Evolutionary conservation across 108 stramenopile species (phyloP).

Genomic region (Parmales sp.): DNA sequence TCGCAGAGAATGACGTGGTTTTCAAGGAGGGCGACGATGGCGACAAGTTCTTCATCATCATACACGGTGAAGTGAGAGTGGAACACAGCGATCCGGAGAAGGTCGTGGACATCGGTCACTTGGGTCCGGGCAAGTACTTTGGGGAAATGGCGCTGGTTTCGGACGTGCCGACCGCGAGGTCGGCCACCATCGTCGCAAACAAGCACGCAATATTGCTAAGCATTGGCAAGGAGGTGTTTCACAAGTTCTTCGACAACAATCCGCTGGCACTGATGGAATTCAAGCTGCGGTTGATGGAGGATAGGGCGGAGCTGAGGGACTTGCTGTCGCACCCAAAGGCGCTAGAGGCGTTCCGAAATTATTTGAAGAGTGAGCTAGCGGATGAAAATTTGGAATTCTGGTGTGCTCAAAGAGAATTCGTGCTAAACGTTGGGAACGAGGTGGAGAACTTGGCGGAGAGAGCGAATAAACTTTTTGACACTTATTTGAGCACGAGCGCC

Average conservation of each 20-base stretch:
- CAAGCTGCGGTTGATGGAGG: conserved; percentile 28
- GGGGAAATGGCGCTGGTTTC: conserved; percentile 9
- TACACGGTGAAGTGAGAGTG: conserved; percentile 35
- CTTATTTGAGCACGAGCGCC: conserved; percentile 23
- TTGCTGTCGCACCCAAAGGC: conserved; percentile 29
- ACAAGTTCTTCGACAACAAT: conserved; percentile 29
- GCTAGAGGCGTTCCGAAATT: conserved; percentile 22
- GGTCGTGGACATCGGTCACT: conserved; percentile 2
- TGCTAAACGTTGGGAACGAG: background rate
- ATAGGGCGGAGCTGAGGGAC: conserved; percentile 28
- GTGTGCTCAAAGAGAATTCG: conserved; percentile 24
- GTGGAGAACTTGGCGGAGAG: background rate
- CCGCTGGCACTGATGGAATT: conserved; percentile 26
- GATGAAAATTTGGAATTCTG: conserved; percentile 44
- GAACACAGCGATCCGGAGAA: no score
- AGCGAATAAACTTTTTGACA: conserved; percentile 22
- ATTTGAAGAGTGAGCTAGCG: conserved; percentile 31
- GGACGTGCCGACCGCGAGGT: conserved; percentile 13
- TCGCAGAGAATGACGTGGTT: conserved; percentile 21
- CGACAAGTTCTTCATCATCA: conserved; percentile 40
- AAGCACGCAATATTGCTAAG: conserved; percentile 34
- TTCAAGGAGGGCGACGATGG: conserved; percentile 40
- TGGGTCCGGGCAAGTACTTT: conserved; percentile 13
- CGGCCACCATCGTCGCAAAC: conserved; percentile 34
- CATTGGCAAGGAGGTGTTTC: conserved; percentile 37